A percentile compares a stretch with the other conserved stretches of the same genome.
phyloP scores from a whole-genome alignment of 2,329 filamentous ascomycete species.

The Trichoderma arundinaceum region DNA sequence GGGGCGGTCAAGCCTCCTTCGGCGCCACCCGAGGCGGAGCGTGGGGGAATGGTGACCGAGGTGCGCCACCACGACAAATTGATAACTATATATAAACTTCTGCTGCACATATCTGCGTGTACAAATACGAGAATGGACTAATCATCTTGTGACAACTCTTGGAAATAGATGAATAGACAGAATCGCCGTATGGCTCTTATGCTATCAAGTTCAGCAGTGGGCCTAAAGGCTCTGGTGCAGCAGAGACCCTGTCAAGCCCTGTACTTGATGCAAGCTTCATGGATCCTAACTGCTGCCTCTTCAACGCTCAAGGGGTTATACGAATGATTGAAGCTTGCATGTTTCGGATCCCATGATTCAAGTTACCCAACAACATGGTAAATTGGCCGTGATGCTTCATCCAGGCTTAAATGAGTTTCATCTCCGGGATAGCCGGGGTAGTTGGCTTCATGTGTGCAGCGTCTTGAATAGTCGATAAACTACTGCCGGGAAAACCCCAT shows the following conservation, averaged over 20 bases:
- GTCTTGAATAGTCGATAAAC: background rate
- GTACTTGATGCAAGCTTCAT: too few species aligned
- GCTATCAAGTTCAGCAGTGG: too few species aligned
- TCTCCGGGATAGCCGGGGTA: background rate
- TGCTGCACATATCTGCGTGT: too few species aligned
- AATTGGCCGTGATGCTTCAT: background rate
- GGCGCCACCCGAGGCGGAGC: background rate
- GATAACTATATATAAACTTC: too few species aligned
- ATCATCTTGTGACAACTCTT: too few species aligned
- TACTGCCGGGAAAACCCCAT: background rate
- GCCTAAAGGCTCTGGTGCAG: too few species aligned
- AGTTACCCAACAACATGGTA: background rate
- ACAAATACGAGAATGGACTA: too few species aligned
- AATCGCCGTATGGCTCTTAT: too few species aligned
- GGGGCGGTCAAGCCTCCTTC: background rate
- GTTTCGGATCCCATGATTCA: background rate
- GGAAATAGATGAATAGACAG: too few species aligned
- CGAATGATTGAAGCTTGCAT: background rate
- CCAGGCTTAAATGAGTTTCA: background rate
- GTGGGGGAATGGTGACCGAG: background rate
- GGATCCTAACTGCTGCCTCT: too few species aligned
- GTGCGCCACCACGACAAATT: background rate
- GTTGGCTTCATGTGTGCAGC: background rate
- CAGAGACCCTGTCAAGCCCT: too few species aligned
- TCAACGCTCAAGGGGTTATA: background rate